Evolutionary conservation across 2,329 filamentous ascomycete species (phyloP), one percentile per base, ranked within the genome.

Genomic region (Eutypella sp.): DNA sequence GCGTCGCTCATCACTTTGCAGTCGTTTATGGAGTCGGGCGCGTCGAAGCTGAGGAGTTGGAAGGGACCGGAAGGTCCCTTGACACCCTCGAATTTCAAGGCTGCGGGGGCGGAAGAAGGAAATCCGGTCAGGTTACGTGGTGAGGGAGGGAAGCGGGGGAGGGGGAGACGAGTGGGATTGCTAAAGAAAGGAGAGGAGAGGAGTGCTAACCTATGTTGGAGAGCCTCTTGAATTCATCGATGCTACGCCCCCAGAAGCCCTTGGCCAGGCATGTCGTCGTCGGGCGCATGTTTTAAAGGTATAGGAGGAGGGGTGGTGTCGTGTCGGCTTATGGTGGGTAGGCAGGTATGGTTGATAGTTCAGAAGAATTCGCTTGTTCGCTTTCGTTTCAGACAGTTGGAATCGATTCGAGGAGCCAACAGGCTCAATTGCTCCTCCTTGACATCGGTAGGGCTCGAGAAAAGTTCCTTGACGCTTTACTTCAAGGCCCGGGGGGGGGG

Each of bases 1-100:
- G 75, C 74, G 65, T 99, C 92, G 55, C 84, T 87, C 83, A 97
- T 93, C 54, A 87, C 73, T 65, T 95, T 93, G 66, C 76, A 80
- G 51, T 72, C 68, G 29, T 66, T 54, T 31, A 81, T 58, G 4
- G 71, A 70, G 19, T 71, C 68, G 36, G 70, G 61, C 16, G 61
- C 56, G 57, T 76, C 70, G 68, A 92, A 92, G 54, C 73, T 70
- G 58, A 84, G 78, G 27, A 93, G 75, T 6, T 76, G 71, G 48
- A 79, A 80, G 1, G 87, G 83, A 20, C 78, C 79, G 1, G 73
- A 75, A 20, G 86, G 79, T 22, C 76, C 76, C 54, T 80, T 82
- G 57, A 89, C 73, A 41, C 78, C 84, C 67, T 91, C 85, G 55
- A 86, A 73, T 43, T 78, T 85, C 53, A 87, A 65, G 31, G 80